Conservation (phyloP, 2,329 filamentous ascomycete genomes). For the Rhynchosporium graminicola region DNA sequence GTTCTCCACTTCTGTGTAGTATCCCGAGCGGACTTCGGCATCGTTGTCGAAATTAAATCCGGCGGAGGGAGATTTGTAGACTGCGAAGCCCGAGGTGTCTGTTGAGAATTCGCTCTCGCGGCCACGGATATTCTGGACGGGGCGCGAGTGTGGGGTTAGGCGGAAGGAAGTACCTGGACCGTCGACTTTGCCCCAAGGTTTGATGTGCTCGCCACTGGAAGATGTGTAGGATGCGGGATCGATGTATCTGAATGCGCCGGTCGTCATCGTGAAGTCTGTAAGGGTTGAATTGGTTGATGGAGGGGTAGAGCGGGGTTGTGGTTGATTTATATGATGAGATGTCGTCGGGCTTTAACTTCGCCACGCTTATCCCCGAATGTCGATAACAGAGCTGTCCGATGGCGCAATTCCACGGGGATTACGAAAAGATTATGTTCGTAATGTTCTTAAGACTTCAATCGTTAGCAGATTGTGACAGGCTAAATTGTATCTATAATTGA, state of each 20-base stretch:
- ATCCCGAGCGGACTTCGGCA: constrained; percentile 64
- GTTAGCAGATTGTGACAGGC: no score
- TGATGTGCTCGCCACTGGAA: constrained; percentile 34
- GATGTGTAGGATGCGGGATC: constrained; percentile 52
- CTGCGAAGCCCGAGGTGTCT: constrained; percentile 72
- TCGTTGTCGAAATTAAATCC: constrained; percentile 65
- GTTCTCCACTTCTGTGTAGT: constrained; percentile 79
- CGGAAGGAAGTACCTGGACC: constrained; percentile 56
- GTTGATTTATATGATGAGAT: constrained; percentile 1
- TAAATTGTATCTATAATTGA: no score
- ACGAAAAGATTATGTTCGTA: no score
- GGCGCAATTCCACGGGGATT: constrained; percentile 1
- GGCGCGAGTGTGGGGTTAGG: constrained; percentile 47
- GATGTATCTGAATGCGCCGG: constrained; percentile 48
- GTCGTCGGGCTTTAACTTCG: constrained; percentile 13
- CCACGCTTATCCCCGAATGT: constrained; percentile 10
- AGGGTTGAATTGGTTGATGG: not conserved
- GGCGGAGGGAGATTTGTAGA: constrained; percentile 55
- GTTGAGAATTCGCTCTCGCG: constrained; percentile 64
- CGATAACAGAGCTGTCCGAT: constrained; percentile 3
- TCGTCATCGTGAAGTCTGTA: constrained; percentile 15
- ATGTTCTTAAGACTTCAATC: no score
- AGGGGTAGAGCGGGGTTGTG: not conserved
- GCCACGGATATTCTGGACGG: constrained; percentile 71
- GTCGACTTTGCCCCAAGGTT: constrained; percentile 68